Percentiles rank a stretch among this genome's conserved stretches.
Conservation (phyloP, 352 stramenopile species). For the Globisporangium barbulae region DNA sequence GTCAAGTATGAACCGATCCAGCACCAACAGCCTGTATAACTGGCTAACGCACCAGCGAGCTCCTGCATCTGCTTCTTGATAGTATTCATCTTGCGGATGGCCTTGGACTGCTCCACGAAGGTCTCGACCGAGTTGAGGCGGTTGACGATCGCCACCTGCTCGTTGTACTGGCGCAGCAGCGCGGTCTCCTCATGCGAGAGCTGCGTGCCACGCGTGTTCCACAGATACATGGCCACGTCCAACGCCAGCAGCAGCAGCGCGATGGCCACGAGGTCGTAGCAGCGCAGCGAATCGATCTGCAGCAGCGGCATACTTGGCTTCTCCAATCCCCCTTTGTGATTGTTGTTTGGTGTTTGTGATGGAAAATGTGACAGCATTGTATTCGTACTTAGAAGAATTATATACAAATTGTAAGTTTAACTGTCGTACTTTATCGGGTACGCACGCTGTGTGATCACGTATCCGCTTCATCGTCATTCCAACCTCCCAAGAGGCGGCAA, state of each 20-base stretch:
- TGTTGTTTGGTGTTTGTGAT: constrained; percentile 3
- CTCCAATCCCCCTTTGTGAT: background rate
- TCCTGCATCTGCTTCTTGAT: constrained; percentile 86
- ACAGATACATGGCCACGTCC: constrained; percentile 53
- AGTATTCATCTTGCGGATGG: constrained; percentile 81
- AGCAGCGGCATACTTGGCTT: constrained; percentile 27
- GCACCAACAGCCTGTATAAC: background rate
- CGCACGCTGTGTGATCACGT: background rate
- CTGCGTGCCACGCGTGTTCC: constrained; percentile 43
- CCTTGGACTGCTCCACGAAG: constrained; percentile 87
- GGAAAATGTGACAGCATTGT: background rate
- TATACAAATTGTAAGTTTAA: background rate
- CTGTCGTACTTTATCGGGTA: constrained; percentile 24
- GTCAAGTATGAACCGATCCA: background rate
- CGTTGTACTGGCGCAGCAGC: constrained; percentile 70
- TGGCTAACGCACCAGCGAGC: constrained; percentile 43
- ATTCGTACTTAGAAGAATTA: background rate
- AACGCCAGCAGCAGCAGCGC: constrained; percentile 48
- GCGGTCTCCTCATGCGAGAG: constrained; percentile 53
- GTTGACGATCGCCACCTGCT: constrained; percentile 75
- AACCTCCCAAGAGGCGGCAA: constrained; percentile 7
- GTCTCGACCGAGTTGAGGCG: constrained; percentile 86
- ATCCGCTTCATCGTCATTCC: background rate
- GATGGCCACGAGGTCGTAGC: constrained; percentile 73
- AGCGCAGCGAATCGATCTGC: constrained; percentile 49